A percentile compares a stretch with the other conserved stretches of the same genome.
phyloP scores from a whole-genome alignment of 2,329 filamentous ascomycete genomes.

The Colletotrichum phormii region DNA sequence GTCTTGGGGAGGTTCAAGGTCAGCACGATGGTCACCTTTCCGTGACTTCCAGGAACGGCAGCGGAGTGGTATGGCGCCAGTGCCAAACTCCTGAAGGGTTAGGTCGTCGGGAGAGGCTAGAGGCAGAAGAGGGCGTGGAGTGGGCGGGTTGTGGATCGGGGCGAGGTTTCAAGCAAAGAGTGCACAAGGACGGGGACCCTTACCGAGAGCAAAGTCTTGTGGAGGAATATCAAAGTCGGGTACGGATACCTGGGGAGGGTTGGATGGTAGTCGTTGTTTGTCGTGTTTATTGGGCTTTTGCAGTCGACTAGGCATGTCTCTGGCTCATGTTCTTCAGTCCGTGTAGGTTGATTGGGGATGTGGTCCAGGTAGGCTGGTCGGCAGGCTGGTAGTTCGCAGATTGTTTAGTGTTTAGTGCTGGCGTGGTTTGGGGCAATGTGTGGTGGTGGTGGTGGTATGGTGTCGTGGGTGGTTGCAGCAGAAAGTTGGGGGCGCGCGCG shows the following conservation, averaged over 20 bases:
- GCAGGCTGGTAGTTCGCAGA: constrained; percentile 11
- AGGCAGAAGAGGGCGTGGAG: not conserved
- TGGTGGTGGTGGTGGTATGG: not conserved
- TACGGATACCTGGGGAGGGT: constrained; percentile 31
- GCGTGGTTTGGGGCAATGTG: not conserved
- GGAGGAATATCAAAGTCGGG: constrained; percentile 48
- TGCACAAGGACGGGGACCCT: constrained; percentile 20
- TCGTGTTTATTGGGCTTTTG: constrained; percentile 43
- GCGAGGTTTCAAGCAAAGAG: constrained; percentile 24
- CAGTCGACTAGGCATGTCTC: constrained; percentile 47
- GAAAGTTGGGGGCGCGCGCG: constrained; percentile 10
- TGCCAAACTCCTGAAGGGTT: not conserved
- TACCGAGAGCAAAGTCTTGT: constrained; percentile 43
- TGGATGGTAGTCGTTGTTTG: constrained; percentile 40
- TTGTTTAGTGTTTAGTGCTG: constrained; percentile 9
- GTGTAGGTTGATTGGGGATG: not conserved
- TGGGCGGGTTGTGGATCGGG: constrained; percentile 11
- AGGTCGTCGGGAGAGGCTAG: constrained; percentile 5
- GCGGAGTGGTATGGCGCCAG: not conserved
- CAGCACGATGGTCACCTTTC: constrained; percentile 3
- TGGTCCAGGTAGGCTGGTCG: constrained; percentile 9
- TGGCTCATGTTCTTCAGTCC: constrained; percentile 29
- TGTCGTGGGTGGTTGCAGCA: constrained; percentile 13
- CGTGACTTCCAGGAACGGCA: not conserved
- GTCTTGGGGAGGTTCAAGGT: constrained; percentile 15